Percentiles rank a stretch among this genome's conserved stretches.
These are phyloP conservation scores for Fusarium siculi DNA, from an alignment of 2,329 filamentous ascomycete species.

Conservation along the genomic window DNA sequence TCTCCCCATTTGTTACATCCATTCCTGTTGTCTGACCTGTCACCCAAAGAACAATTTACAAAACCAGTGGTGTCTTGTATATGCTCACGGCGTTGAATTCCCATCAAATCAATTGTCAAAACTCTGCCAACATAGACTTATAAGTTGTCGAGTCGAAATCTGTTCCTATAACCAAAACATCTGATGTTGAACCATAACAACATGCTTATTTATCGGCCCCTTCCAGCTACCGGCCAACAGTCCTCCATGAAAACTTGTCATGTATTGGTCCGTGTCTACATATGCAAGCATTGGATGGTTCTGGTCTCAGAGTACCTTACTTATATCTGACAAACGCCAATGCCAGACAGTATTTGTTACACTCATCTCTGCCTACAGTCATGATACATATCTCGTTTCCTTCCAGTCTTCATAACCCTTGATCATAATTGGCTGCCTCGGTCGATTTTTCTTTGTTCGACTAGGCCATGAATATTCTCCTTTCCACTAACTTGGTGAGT, in stretches of 20 bases:
- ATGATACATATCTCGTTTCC: constrained; percentile 11
- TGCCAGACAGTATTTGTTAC: constrained; percentile 1
- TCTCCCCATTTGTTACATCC: not conserved
- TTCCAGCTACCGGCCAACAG: not conserved
- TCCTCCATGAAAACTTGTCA: not conserved
- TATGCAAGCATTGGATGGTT: not conserved
- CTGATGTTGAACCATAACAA: not conserved
- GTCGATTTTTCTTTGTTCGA: not conserved
- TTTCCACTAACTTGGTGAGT: constrained; percentile 42
- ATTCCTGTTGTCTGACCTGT: not conserved
- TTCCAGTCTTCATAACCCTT: not conserved
- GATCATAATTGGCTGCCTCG: not conserved
- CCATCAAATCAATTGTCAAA: constrained; percentile 5
- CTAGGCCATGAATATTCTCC: not conserved
- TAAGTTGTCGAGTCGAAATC: not conserved
- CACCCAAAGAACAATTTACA: not conserved
- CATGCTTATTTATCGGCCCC: not conserved
- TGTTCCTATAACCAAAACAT: not conserved
- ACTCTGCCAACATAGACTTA: not conserved
- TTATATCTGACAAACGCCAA: not conserved
- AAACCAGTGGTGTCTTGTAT: constrained; percentile 1
- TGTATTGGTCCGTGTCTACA: not conserved
- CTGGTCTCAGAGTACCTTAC: not conserved
- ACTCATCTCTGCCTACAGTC: constrained; percentile 14
- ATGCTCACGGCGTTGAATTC: not conserved